These are phyloP conservation scores for Starmerella ratchasimensis DNA, from an alignment of 805 yeast species.

Conservation along the genomic window DNA sequence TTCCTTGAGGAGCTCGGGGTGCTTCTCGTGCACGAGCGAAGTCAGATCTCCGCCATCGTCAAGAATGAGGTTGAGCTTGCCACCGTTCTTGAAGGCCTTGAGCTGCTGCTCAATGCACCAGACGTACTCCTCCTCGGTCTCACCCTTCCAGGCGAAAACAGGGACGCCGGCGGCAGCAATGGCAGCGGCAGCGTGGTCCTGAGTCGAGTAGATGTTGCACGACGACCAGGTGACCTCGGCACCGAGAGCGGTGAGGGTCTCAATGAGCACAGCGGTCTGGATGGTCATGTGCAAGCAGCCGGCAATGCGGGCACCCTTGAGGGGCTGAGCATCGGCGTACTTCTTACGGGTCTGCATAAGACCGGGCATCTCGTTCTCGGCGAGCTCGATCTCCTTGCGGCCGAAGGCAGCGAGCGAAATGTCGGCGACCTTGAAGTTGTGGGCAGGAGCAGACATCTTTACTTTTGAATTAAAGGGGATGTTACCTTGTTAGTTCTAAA, in stretches of 20 bases:
- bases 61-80: constrained; percentile 89
- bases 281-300: constrained; percentile 99
- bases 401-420: constrained; percentile 98
- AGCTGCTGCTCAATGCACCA: constrained; percentile 99
- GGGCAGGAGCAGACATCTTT: constrained; percentile 48
- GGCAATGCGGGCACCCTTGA: constrained; percentile 96
- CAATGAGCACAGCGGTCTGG: constrained; percentile 97
- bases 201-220: constrained; percentile 98
- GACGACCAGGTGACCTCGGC: constrained; percentile 99
- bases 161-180: constrained; percentile 99
- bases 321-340: constrained; percentile 85
- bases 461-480: neutral
- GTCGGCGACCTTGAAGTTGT: constrained; percentile 90
- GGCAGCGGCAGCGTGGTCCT: constrained; percentile 99
- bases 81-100: constrained; percentile 90
- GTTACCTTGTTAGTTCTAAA: neutral
- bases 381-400: constrained; percentile 96
- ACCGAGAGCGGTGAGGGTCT: constrained; percentile 92
- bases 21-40: constrained; percentile 87
- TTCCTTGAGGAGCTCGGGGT: constrained; percentile 92
- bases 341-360: constrained; percentile 90
- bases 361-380: constrained; percentile 99
- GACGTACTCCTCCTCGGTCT: constrained; percentile 97
- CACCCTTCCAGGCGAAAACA: constrained; percentile 99
- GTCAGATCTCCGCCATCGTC: constrained; percentile 99